phyloP scores from a whole-genome alignment of 805 yeast genomes.

The Pichia californica region DNA sequence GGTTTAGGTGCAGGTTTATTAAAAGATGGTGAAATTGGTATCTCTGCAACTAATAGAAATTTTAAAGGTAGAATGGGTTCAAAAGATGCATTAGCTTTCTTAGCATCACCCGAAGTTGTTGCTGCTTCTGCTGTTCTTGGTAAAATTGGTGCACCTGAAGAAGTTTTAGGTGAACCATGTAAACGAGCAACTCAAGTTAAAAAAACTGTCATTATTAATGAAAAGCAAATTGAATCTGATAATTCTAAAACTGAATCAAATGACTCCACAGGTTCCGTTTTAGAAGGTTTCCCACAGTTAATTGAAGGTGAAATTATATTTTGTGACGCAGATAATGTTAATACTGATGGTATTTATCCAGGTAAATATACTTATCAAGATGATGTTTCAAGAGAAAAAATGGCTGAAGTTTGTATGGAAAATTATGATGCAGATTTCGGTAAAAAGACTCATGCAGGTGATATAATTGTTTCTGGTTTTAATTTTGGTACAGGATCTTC shows the following conservation, averaged over 20 bases:
- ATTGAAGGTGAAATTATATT: slow-evolving; percentile 88
- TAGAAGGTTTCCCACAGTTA: slow-evolving; percentile 85
- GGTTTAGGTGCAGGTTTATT: slow-evolving; percentile 93
- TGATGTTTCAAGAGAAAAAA: slow-evolving; percentile 86
- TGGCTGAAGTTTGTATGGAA: slow-evolving; percentile 99
- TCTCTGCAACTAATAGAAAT: slow-evolving; percentile 96
- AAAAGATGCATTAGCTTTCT: slow-evolving; percentile 88
- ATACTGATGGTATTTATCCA: slow-evolving; percentile 98
- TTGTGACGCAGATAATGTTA: slow-evolving; percentile 95
- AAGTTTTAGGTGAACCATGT: slow-evolving; percentile 55
- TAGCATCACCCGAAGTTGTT: slow-evolving; percentile 96
- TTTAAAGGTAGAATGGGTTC: slow-evolving; percentile 99
- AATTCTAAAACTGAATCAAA: slow-evolving; percentile 16
- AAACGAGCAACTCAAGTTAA: slow-evolving; percentile 45
- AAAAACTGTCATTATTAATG: slow-evolving; percentile 32
- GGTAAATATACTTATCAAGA: slow-evolving; percentile 99
- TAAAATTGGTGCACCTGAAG: slow-evolving; percentile 87
- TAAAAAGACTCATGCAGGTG: slow-evolving; percentile 69
- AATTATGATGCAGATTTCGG: slow-evolving; percentile 92
- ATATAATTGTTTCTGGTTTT: slow-evolving; percentile 85
- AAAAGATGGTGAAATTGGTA: slow-evolving; percentile 96
- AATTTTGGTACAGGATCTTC: slow-evolving; percentile 98
- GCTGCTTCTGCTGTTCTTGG: slow-evolving; percentile 98
- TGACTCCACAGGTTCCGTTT: slow-evolving; percentile 56
- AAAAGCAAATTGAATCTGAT: slow-evolving; percentile 19